Evolutionary conservation across 495 filamentous ascomycete genomes (phyloP), one percentile per base, ranked within the genome.

Genomic region (Hamigera avellanea): DNA sequence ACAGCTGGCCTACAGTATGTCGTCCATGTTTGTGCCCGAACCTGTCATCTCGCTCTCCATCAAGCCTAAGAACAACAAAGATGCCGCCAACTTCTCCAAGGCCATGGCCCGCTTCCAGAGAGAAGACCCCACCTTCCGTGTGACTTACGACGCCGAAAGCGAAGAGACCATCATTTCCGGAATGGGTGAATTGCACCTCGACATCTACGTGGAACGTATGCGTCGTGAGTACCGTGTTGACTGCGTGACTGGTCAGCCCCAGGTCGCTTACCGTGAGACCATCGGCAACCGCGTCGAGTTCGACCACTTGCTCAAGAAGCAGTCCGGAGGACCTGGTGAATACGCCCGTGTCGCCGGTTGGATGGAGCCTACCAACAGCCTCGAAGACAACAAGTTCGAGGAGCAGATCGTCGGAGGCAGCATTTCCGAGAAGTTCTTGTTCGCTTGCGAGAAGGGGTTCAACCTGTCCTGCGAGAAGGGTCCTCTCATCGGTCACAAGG

Each of bases 31-130:
- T 59, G 93, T 99, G 33, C 93, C 93, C 8, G 93, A 99, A 57
- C 84, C 93, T 23, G 93, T 99, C 61, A 95, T 99, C 50, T 94
- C 87, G 8, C 78, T 96, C 33, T 93, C 85, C 34, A 95, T 99
- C 69, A 89, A 86, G 61, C 91, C 93, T 32, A 96, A 96, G 67
- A 77, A 85, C 52, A 86, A 71, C 60, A 93, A 86, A 60, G 93
- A 99, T 52, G 76, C 76, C 25, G 73, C 83, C 58, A 93, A 93
- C 67, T 99, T 99, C 73, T 84, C 78, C 48, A 99, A 96, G 69
- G 93, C 93, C 46, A 96, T 99, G 77, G 86, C 86, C 47, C 85
- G 93, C 45, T 99, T 99, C 78, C 91, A 95, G 66, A 77, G 93
- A 37, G 93, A 99, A 62, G 93, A 99, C 46, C 93, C 93, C 8